Base-by-base conservation (phyloP, 1,284 basidiomycete species). In the Naganishia sp. region DNA sequence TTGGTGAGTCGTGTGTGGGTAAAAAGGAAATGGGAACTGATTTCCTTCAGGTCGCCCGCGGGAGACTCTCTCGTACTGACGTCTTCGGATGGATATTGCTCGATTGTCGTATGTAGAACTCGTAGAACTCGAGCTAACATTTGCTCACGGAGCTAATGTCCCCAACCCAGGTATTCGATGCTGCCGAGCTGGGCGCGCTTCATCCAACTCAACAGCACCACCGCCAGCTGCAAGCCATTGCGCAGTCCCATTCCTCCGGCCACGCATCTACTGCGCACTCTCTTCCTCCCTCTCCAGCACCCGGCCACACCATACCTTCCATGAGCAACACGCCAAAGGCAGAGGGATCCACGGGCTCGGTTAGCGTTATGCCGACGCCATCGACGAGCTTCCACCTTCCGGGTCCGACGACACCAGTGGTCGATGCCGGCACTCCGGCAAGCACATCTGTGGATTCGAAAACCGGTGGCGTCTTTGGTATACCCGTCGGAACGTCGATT, bases 31-130 rank as follows among this genome's bases (percentile, higher is more conserved):
- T 39, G 7, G 35, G 1, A 56, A 18, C 54, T 7, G 11, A 21
- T 55, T 18, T 17, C 43, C 42, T 58, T 31, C 74, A 95, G 94
- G 94, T 94, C 94, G 0, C 88, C 93, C 0, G 95, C 99, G 73
- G 95, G 95, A 0, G 93, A 97, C 78, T 87, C 90, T 45, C 84
- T 99, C 45, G 87, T 98, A 71, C 85, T 98, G 52, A 90, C 93
- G 0, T 92, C 93, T 0, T 87, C 92, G 35, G 95, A 99, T 76
- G 95, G 95, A 1, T 99, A 98, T 80, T 99, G 96, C 81, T 96
- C 95, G 0, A 85, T 97, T 66, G 86, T 96, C 65, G 87, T 90
- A 39, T 89, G 70, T 71, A 23, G 35, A 15, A 46, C 10, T 17
- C 18, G 70, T 71, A 23, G 35, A 15, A 46, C 10, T 17, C 18